phyloP scores from a whole-genome alignment of 2,329 filamentous ascomycete species.

The Chlorencoelia australis region DNA sequence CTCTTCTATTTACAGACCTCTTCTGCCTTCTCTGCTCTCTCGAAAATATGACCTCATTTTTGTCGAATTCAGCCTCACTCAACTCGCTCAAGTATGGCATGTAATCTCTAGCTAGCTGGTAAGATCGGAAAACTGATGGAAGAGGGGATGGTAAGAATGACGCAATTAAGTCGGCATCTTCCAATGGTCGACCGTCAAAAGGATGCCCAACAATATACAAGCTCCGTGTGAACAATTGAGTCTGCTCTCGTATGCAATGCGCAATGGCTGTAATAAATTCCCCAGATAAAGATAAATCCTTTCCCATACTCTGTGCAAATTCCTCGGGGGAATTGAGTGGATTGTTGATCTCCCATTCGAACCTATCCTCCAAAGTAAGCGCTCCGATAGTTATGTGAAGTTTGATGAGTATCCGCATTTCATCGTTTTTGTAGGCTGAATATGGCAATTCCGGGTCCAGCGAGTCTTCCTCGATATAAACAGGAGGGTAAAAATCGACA shows the following conservation, averaged over 20 bases:
- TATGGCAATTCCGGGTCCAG: conserved; percentile 86
- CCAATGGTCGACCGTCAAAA: conserved; percentile 87
- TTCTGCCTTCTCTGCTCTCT: conserved; percentile 92
- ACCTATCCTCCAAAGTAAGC: conserved; percentile 90
- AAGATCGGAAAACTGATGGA: conserved; percentile 73
- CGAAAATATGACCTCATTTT: conserved; percentile 85
- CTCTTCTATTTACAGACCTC: conserved; percentile 84
- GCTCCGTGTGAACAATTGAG: conserved; percentile 86
- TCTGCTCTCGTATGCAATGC: conserved; percentile 93
- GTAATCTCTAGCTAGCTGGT: conserved; percentile 89
- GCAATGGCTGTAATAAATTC: conserved; percentile 97
- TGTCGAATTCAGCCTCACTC: conserved; percentile 79
- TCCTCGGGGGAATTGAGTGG: conserved; percentile 88
- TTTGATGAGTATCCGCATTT: conserved; percentile 94
- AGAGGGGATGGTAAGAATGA: conserved; percentile 82
- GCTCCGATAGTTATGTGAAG: conserved; percentile 95
- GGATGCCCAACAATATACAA: conserved; percentile 88
- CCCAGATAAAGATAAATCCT: conserved; percentile 80
- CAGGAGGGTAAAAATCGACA: conserved; percentile 85
- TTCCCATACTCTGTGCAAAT: conserved; percentile 81
- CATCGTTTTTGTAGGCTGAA: conserved; percentile 93
- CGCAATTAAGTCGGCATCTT: conserved; percentile 79
- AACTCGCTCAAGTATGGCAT: conserved; percentile 90
- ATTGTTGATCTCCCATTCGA: conserved; percentile 99
- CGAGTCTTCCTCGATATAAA: conserved; percentile 81